Evolutionary conservation across 1,139 yeast genomes (phyloP).

Genomic region (Magnusiomyces fungicola): DNA sequence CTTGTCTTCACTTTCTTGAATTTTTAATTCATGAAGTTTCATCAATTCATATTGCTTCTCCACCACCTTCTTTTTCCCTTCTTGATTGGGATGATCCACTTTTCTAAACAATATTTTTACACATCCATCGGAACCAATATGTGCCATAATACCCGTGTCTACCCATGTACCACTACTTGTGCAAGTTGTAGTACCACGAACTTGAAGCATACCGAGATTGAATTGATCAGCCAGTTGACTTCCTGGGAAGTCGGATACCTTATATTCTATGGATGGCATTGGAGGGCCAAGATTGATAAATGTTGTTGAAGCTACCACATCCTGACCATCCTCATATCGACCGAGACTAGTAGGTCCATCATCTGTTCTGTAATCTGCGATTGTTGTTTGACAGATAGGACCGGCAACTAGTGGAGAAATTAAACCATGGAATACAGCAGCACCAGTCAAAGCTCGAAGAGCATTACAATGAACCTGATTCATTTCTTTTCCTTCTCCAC

Average conservation of each 20-base stretch:
- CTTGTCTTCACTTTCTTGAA: background rate
- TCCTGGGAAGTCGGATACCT: slow-evolving; percentile 20
- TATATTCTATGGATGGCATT: slow-evolving; percentile 30
- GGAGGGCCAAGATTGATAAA: slow-evolving; percentile 32
- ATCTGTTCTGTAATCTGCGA: slow-evolving; percentile 32
- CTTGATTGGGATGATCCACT: background rate
- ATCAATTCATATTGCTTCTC: background rate
- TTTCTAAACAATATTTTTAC: slow-evolving; percentile 30
- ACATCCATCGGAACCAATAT: slow-evolving; percentile 30
- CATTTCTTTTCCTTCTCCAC: slow-evolving; percentile 15
- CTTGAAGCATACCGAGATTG: slow-evolving; percentile 5
- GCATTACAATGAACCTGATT: slow-evolving; percentile 26
- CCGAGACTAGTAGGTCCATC: slow-evolving; percentile 6
- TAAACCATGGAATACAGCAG: slow-evolving; percentile 31
- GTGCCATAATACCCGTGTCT: slow-evolving; percentile 24
- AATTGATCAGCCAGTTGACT: slow-evolving; percentile 8
- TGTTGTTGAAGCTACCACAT: slow-evolving; percentile 13
- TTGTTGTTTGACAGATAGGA: slow-evolving; percentile 33
- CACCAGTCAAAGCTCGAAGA: slow-evolving; percentile 32
- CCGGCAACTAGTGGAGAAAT: slow-evolving; percentile 28
- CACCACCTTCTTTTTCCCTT: background rate
- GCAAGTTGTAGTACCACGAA: slow-evolving; percentile 21
- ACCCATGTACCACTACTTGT: slow-evolving; percentile 18
- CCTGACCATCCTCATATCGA: background rate
- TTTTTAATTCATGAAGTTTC: background rate